Conservation (phyloP, 2,329 filamentous ascomycete species). For the Colletotrichum graminicola region DNA sequence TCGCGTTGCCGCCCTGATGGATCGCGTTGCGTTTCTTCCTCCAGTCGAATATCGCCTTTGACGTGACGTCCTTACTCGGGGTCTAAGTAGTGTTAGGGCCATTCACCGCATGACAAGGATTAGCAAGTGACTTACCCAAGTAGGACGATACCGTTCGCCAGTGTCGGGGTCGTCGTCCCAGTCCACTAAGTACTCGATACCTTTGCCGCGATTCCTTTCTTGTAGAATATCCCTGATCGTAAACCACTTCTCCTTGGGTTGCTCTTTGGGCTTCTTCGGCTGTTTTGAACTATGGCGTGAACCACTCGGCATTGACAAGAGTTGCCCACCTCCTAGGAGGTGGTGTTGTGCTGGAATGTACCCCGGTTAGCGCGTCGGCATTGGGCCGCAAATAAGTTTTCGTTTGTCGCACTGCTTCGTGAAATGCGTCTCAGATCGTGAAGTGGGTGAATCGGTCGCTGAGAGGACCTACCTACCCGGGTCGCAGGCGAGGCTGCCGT, state of each 20-base stretch:
- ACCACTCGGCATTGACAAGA: conserved; percentile 40
- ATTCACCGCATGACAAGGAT: conserved; percentile 10
- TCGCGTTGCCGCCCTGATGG: neutral
- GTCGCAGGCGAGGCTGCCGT: conserved; percentile 37
- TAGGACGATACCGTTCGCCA: conserved; percentile 50
- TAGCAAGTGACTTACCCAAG: conserved; percentile 50
- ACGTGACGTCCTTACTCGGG: conserved; percentile 48
- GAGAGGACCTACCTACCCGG: conserved; percentile 32
- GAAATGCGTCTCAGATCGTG: neutral
- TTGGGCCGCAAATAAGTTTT: neutral
- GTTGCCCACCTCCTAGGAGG: conserved; percentile 34
- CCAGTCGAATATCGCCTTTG: conserved; percentile 52
- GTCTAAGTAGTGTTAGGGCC: conserved; percentile 32
- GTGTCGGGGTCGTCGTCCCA: conserved; percentile 53
- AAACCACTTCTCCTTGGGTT: conserved; percentile 49
- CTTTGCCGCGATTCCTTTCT: conserved; percentile 48
- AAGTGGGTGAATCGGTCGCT: conserved; percentile 7
- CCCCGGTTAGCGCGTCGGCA: conserved; percentile 15
- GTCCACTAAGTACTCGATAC: conserved; percentile 53
- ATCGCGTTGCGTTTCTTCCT: conserved; percentile 36
- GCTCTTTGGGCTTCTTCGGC: conserved; percentile 28
- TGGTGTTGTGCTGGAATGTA: conserved; percentile 30
- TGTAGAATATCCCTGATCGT: conserved; percentile 52
- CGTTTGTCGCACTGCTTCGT: conserved; percentile 17
- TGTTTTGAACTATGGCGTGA: conserved; percentile 28